A percentile compares a stretch with the other conserved stretches of the same genome.
Evolutionary conservation across 129 eudicot genomes (phyloP).

Genomic region (Rutidosis leptorrhynchoides): DNA sequence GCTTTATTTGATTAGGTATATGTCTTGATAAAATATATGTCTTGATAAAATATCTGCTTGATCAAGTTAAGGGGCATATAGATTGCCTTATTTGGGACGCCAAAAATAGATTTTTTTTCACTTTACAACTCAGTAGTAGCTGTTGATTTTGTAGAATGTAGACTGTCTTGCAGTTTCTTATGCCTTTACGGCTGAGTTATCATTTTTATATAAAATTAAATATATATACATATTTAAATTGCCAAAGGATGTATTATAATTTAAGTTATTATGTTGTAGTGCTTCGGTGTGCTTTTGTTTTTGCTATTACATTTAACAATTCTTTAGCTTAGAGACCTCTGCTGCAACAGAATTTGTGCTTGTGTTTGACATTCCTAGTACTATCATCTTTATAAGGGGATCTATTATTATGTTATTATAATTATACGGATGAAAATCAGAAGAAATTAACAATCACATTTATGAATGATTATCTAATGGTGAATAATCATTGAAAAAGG

Average conservation of each 20-base stretch:
- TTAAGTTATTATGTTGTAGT: not conserved
- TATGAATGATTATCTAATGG: not conserved
- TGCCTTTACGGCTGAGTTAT: not conserved
- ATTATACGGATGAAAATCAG: not conserved
- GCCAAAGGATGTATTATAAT: not conserved
- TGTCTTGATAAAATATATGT: too few relatives aligned
- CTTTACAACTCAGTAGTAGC: not conserved
- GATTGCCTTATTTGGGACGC: not conserved
- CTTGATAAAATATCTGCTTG: slow-evolving; percentile 2
- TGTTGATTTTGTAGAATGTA: not conserved
- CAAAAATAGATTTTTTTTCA: not conserved
- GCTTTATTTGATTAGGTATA: not conserved
- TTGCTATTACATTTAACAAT: too few relatives aligned
- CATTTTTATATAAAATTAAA: not conserved
- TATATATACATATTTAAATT: not conserved
- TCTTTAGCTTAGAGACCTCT: not conserved
- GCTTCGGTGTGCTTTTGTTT: not conserved
- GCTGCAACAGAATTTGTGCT: not conserved
- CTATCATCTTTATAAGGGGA: not conserved
- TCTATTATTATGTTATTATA: not conserved
- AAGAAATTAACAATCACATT: not conserved
- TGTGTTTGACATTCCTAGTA: not conserved
- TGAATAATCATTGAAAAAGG: not conserved
- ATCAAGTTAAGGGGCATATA: not conserved
- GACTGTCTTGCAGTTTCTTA: not conserved